These are phyloP conservation scores for Hanseniaspora nectarophila DNA, from an alignment of 805 yeast genomes.

Conservation along the genomic window DNA sequence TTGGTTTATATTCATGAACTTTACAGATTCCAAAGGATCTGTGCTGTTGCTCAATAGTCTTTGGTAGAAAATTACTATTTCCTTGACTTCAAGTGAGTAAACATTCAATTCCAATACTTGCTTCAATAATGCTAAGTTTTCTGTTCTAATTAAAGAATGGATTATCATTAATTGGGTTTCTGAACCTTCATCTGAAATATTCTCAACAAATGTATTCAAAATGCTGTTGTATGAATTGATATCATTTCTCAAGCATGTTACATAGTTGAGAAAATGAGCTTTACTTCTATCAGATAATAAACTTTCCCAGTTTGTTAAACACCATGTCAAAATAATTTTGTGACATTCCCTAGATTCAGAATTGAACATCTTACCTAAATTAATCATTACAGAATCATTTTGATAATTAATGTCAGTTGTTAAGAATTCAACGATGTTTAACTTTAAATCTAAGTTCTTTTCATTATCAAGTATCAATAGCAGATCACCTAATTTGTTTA, in stretches of 20 bases:
- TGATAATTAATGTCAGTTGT: slow-evolving; percentile 13
- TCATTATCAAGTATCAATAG: not conserved
- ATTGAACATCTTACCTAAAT: not conserved
- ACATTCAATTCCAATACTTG: not conserved
- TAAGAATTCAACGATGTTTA: slow-evolving; percentile 3
- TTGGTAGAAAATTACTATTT: slow-evolving; percentile 1
- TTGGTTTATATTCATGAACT: slow-evolving; percentile 6
- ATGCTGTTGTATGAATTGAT: not conserved
- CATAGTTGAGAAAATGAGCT: slow-evolving; percentile 1
- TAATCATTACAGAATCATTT: slow-evolving; percentile 11
- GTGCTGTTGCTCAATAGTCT: not conserved
- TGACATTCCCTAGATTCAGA: not conserved
- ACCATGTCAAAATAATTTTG: slow-evolving; percentile 6
- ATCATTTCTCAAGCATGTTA: not conserved
- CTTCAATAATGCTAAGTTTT: not conserved
- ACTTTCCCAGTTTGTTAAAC: slow-evolving; percentile 7
- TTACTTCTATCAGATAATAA: slow-evolving; percentile 6
- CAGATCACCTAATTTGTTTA: slow-evolving; percentile 7
- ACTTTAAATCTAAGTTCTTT: not conserved
- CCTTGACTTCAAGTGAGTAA: slow-evolving; percentile 6
- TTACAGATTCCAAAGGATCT: not conserved
- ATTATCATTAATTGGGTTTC: slow-evolving; percentile 10
- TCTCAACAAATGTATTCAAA: not conserved
- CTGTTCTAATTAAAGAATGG: not conserved
- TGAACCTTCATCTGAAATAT: slow-evolving; percentile 12